A percentile compares a stretch with the other conserved stretches of the same genome.
phyloP scores from a whole-genome alignment of 2,329 filamentous ascomycete species.

The Fusarium nurragi region DNA sequence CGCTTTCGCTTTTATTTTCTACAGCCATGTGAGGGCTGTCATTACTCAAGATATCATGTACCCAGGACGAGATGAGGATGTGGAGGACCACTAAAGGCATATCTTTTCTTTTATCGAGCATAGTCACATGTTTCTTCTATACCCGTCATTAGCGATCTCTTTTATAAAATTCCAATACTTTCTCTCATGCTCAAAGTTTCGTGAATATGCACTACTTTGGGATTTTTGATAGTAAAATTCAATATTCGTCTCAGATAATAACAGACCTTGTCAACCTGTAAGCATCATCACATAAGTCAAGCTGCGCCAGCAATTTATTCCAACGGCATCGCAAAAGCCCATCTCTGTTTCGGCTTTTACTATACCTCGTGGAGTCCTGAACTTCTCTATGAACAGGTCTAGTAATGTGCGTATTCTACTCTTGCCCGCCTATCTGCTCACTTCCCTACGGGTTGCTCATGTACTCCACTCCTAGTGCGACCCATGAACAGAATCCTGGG shows the following conservation, averaged over 20 bases:
- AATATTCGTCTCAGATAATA: neutral
- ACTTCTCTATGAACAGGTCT: too few relatives aligned
- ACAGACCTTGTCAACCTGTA: too few relatives aligned
- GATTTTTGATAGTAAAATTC: neutral
- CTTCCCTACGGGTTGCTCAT: neutral
- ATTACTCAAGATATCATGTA: slow-evolving; percentile 64
- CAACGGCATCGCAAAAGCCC: too few relatives aligned
- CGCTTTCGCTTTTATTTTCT: slow-evolving; percentile 56
- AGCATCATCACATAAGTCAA: too few relatives aligned
- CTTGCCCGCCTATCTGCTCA: neutral
- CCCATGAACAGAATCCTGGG: neutral
- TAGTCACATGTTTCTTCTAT: neutral
- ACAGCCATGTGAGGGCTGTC: slow-evolving; percentile 56
- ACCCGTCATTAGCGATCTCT: neutral
- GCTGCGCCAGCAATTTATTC: too few relatives aligned
- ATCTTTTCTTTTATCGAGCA: neutral
- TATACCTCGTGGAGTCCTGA: too few relatives aligned
- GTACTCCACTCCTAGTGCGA: neutral
- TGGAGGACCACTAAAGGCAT: slow-evolving; percentile 54
- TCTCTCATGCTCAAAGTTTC: neutral
- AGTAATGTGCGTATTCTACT: neutral
- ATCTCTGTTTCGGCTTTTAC: too few relatives aligned
- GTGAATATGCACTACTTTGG: neutral
- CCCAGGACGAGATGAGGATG: slow-evolving; percentile 61
- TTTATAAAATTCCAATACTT: neutral